These are phyloP conservation scores for Fomitopsis schrenkii DNA, from an alignment of 1,284 basidiomycete species.

Conservation along the genomic window DNA sequence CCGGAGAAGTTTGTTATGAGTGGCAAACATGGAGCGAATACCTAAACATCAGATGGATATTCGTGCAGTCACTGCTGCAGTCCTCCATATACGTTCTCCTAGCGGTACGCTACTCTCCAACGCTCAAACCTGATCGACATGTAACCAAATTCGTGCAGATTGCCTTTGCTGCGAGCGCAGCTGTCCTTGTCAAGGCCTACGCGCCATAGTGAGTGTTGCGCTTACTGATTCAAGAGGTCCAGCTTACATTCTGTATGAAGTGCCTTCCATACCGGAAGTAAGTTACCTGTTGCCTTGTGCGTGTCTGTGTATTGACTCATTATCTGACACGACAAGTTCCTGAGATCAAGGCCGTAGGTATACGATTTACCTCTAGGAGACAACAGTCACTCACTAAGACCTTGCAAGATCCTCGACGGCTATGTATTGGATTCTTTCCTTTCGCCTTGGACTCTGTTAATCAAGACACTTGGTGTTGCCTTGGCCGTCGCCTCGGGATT, in stretches of 20 bases:
- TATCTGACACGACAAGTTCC: conserved; percentile 42
- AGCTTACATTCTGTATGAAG: conserved; percentile 28
- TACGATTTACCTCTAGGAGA: not conserved
- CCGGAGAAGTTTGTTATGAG: conserved; percentile 65
- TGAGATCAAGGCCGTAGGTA: conserved; percentile 70
- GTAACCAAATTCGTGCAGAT: conserved; percentile 35
- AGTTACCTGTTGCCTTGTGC: conserved; percentile 11
- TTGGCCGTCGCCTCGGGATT: conserved; percentile 77
- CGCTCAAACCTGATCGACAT: not conserved
- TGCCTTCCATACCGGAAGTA: conserved; percentile 78
- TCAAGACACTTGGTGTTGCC: conserved; percentile 75
- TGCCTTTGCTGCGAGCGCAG: conserved; percentile 60
- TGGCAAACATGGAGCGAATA: conserved; percentile 71
- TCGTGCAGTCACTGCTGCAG: conserved; percentile 59
- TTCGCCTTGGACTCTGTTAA: conserved; percentile 69
- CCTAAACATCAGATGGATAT: conserved; percentile 47
- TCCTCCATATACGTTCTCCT: conserved; percentile 59
- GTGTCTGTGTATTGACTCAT: not conserved
- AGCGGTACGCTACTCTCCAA: conserved; percentile 36
- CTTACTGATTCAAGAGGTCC: not conserved
- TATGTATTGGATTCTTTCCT: conserved; percentile 71
- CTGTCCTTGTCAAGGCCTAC: conserved; percentile 58
- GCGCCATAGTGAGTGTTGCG: conserved; percentile 60
- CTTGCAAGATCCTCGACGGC: conserved; percentile 59
- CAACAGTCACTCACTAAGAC: not conserved